Percentiles rank a stretch among this genome's conserved stretches.
phyloP scores from a whole-genome alignment of 2,329 filamentous ascomycete genomes.

The Xylariaceae sp. region DNA sequence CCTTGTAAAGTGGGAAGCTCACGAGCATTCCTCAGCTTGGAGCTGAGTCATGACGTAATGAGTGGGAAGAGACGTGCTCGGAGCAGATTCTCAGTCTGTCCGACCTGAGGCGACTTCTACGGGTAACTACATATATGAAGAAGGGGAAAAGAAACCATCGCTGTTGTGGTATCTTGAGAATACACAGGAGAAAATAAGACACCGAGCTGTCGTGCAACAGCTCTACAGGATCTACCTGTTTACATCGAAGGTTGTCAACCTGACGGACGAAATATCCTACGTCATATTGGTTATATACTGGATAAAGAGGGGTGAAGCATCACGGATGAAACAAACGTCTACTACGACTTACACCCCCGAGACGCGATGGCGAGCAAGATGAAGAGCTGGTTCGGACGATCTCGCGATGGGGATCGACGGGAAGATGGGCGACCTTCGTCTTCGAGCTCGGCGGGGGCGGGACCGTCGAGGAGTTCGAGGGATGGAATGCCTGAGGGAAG shows the following conservation, averaged over 20 bases:
- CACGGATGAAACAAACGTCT: not conserved
- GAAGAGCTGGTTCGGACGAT: conserved; percentile 31
- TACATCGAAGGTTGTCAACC: too few species aligned
- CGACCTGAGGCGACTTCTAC: not conserved
- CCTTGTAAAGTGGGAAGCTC: conserved; percentile 8
- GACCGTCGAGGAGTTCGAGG: conserved; percentile 12
- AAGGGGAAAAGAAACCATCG: too few species aligned
- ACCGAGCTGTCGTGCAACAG: too few species aligned
- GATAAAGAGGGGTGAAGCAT: not conserved
- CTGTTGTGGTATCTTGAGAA: too few species aligned
- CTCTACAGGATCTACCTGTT: too few species aligned
- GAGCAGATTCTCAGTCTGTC: conserved; percentile 8
- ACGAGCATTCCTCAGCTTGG: not conserved
- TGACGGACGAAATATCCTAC: not conserved
- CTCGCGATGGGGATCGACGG: conserved; percentile 18
- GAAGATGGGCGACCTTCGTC: conserved; percentile 1
- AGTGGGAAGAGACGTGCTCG: not conserved
- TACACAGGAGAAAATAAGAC: too few species aligned
- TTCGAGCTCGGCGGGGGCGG: conserved; percentile 4
- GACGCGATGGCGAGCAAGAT: conserved; percentile 17
- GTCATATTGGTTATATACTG: not conserved
- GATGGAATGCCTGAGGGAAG: conserved; percentile 20
- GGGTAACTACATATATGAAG: too few species aligned
- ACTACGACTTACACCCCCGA: conserved; percentile 3
- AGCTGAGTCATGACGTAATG: conserved; percentile 17